Evolutionary conservation across 305 asterid species (phyloP), one percentile per base, ranked within the genome.

Genomic region (Fraxinus nigra): DNA sequence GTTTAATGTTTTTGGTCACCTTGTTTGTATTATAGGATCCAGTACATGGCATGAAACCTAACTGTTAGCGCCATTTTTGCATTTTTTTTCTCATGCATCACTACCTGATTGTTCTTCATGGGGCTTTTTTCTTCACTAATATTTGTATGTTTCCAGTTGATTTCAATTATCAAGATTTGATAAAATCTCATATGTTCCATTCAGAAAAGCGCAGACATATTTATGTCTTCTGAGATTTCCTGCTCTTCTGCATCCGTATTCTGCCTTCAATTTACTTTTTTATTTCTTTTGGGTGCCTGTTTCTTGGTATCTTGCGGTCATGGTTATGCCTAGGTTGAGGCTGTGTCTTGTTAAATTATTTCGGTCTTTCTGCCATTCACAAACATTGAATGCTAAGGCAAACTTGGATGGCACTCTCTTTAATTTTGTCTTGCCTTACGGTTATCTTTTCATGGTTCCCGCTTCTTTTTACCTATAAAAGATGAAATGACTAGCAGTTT

Each of bases 101-200:
- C 48, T 9, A 56, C 22, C 61, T 56, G 34, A 56, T 72, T 78
- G 78, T 54, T 75, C 51, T 33, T 79, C 34, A 43, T 79, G 76
- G 70, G 70, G 67, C 84, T 78, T 74, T 78, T 76, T 72, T 51
- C 67, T 65, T 85, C 82, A 33, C 40, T 59, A 56, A 16, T 79
- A 54, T 20, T 38, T 75, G 67, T 18, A 78, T 35, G 43, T 67
- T 32, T 78, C 78, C 22, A 32, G 38, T 37, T 30, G 8, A 24
- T 78, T 48, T 51, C 75, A 26, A 79, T 72, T 26, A 77, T 72
- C 30, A 13, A 35, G 33, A 70, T 75, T 20, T 46, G 33, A n/a
- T 75, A 14, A 4, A 38, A 43, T 54, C 74, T 74, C 28, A 3
- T 78, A 56, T 24, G 0, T 74, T 72, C 56, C 67, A 28, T n/a